phyloP scores from a whole-genome alignment of 208 protist species.

The Trypanosoma boissoni region DNA sequence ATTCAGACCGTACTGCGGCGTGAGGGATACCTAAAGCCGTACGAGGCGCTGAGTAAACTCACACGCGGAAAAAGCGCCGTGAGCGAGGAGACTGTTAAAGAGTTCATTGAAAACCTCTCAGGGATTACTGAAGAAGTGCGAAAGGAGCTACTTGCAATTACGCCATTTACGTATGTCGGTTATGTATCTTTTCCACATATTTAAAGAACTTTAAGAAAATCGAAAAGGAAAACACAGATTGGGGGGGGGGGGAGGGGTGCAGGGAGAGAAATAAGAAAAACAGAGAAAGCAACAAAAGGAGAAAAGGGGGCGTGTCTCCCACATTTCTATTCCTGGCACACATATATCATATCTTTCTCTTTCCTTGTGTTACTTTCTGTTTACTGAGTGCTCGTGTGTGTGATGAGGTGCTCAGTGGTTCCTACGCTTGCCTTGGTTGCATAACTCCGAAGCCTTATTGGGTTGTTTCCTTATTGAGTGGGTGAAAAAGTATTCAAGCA shows the following conservation, averaged over 20 bases:
- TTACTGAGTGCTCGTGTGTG: no score
- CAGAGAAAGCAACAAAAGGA: neutral
- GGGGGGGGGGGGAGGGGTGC: neutral
- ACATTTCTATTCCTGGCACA: no score
- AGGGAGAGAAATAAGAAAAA: constrained; percentile 2
- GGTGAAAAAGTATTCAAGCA: no score
- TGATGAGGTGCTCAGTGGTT: no score
- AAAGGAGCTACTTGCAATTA: constrained; percentile 81
- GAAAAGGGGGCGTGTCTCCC: no score
- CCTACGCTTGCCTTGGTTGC: no score
- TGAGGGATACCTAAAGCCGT: constrained; percentile 90
- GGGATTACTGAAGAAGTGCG: constrained; percentile 87
- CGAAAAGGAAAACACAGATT: no score
- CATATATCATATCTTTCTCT: no score
- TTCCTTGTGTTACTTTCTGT: no score
- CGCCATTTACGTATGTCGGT: constrained; percentile 85
- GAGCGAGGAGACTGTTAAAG: constrained; percentile 59
- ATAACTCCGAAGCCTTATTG: no score
- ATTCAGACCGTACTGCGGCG: constrained; percentile 95
- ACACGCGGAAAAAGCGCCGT: constrained; percentile 86
- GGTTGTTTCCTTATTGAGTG: no score
- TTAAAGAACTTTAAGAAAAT: neutral
- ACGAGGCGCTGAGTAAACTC: constrained; percentile 93
- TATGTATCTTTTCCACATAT: constrained; percentile 33
- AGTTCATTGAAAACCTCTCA: constrained; percentile 82